These are phyloP conservation scores for Comarum palustre DNA, from an alignment of 306 rosid genomes.

Conservation along the genomic window DNA sequence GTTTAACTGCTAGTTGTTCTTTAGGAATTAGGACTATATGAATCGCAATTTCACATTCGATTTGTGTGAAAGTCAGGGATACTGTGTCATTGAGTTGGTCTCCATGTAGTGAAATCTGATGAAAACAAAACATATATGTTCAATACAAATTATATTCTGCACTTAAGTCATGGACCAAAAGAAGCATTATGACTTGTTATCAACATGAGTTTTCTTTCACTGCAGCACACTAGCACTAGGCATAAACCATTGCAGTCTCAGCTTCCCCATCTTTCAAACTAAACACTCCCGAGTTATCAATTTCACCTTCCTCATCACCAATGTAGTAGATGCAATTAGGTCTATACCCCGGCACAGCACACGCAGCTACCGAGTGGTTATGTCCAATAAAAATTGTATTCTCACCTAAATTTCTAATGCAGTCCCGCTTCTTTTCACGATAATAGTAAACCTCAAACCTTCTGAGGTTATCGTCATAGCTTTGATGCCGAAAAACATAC, in stretches of 20 bases:
- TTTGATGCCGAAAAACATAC: neutral
- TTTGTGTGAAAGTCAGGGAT: neutral
- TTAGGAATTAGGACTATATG: neutral
- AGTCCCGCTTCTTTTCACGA: neutral
- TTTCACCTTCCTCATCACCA: neutral
- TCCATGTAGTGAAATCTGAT: neutral
- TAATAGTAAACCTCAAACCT: conserved; percentile 8
- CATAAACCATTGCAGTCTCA: conserved; percentile 1
- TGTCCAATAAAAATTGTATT: neutral
- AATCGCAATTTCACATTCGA: neutral
- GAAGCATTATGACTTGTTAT: neutral
- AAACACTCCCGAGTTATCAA: neutral
- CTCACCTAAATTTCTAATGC: neutral
- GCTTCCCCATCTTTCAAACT: neutral
- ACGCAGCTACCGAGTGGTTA: neutral
- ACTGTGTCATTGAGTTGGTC: no score
- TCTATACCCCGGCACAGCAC: neutral
- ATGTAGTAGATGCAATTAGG: conserved; percentile 3
- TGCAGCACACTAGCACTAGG: neutral
- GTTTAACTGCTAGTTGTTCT: neutral
- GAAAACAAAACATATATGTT: no score
- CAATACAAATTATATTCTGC: no score
- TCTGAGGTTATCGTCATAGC: neutral
- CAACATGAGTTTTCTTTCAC: no score
- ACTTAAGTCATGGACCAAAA: neutral